Percentiles rank a stretch among this genome's conserved stretches.
Conservation (phyloP, 2,329 filamentous ascomycete genomes). For the Ilyonectria mors-panacis region DNA sequence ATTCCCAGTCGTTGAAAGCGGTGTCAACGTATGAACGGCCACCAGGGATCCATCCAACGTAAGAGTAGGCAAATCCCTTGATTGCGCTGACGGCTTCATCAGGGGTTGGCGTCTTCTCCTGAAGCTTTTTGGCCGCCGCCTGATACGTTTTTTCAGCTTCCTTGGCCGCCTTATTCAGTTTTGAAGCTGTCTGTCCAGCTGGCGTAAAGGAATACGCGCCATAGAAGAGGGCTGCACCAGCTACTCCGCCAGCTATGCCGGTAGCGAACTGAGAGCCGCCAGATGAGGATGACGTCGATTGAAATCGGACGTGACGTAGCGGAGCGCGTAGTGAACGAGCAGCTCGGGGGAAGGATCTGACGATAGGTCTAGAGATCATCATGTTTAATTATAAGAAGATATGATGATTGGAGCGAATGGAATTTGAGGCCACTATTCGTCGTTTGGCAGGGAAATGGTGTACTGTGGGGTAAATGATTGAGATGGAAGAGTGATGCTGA, state of each 20-base stretch:
- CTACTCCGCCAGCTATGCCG: conserved; percentile 61
- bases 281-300: conserved; percentile 56
- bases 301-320: conserved; percentile 55
- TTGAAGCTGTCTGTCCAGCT: conserved; percentile 57
- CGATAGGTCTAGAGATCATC: conserved; percentile 52
- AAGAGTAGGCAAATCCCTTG: conserved; percentile 76
- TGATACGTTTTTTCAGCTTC: conserved; percentile 74
- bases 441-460: background rate
- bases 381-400: background rate
- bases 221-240: conserved; percentile 60
- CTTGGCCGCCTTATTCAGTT: conserved; percentile 63
- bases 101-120: conserved; percentile 74
- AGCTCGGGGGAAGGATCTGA: conserved; percentile 48
- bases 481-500: background rate
- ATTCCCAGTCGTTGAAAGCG: conserved; percentile 80
- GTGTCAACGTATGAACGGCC: conserved; percentile 77
- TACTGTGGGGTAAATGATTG: background rate
- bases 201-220: conserved; percentile 62
- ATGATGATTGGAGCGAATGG: conserved; percentile 18
- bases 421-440: background rate
- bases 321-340: conserved; percentile 46
- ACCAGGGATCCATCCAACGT: conserved; percentile 80
- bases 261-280: conserved; percentile 55
- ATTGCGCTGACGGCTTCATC: conserved; percentile 78
- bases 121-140: conserved; percentile 71